These are phyloP conservation scores for Phoma sp. DNA, from an alignment of 2,329 filamentous ascomycete species.

Conservation along the genomic window DNA sequence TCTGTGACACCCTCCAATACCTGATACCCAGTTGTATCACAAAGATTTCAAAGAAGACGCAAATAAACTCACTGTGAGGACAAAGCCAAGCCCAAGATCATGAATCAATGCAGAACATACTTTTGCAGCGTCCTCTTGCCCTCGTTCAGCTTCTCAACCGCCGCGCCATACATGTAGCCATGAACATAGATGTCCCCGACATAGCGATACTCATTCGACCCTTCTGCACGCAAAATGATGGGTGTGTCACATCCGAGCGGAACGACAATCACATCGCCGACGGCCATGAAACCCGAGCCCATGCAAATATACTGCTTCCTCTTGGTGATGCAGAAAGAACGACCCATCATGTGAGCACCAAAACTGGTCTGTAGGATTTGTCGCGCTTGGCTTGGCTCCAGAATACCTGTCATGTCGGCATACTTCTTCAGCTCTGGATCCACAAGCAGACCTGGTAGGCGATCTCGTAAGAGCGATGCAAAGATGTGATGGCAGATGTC, in stretches of 20 bases:
- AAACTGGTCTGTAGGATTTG: background rate
- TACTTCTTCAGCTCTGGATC: background rate
- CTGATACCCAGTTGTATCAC: no score
- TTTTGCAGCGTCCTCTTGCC: background rate
- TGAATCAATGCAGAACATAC: background rate
- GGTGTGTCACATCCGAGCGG: conserved; percentile 47
- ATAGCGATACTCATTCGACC: conserved; percentile 35
- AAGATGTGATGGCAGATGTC: background rate
- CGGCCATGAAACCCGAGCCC: conserved; percentile 40
- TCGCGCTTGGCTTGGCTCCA: background rate
- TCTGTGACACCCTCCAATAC: no score
- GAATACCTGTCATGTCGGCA: background rate
- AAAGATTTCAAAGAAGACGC: no score
- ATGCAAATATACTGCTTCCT: conserved; percentile 20
- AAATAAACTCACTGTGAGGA: no score
- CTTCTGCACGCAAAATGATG: conserved; percentile 36
- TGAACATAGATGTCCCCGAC: conserved; percentile 47
- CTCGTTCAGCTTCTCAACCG: conserved; percentile 22
- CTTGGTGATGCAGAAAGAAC: background rate
- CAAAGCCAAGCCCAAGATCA: background rate
- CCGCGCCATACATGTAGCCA: conserved; percentile 45
- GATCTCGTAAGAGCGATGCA: background rate
- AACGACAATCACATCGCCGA: conserved; percentile 42
- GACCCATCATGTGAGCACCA: background rate
- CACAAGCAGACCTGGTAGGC: background rate